Conservation (phyloP, 169 alveolate genomes). For the Cryptosporidium tyzzeri region DNA sequence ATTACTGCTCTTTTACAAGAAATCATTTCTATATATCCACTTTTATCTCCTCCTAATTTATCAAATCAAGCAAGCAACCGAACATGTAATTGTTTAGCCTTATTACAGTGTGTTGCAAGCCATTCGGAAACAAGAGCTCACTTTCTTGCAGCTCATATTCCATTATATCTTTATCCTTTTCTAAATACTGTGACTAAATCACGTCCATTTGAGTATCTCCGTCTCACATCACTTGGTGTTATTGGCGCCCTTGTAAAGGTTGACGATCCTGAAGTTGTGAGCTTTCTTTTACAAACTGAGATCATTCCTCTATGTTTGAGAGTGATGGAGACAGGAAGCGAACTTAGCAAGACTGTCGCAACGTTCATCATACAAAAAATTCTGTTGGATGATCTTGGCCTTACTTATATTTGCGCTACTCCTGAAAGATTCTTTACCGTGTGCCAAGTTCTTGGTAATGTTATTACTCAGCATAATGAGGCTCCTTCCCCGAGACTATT, state of each 20-base stretch:
- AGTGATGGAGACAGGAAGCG: constrained; percentile 99
- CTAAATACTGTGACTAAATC: constrained; percentile 94
- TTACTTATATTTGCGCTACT: constrained; percentile 95
- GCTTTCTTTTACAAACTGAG: constrained; percentile 95
- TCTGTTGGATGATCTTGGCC: constrained; percentile 95
- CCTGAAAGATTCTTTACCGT: constrained; percentile 98
- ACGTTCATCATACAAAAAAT: constrained; percentile 98
- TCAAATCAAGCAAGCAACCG: constrained; percentile 93
- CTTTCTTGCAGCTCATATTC: constrained; percentile 97
- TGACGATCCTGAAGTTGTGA: constrained; percentile 97
- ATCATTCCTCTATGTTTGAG: constrained; percentile 97
- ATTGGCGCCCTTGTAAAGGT: constrained; percentile 99
- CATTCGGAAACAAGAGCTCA: constrained; percentile 96
- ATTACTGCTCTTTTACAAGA: constrained; percentile 95
- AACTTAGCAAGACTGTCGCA: constrained; percentile 97
- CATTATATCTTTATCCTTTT: constrained; percentile 97
- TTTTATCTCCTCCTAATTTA: constrained; percentile 93
- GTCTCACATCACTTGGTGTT: constrained; percentile 98
- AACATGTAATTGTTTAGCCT: constrained; percentile 98
- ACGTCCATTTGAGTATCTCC: constrained; percentile 96
- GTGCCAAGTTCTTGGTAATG: constrained; percentile 92
- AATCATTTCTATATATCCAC: constrained; percentile 89
- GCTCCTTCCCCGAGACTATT: constrained; percentile 94
- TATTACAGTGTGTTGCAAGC: constrained; percentile 97
- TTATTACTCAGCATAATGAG: constrained; percentile 90